phyloP scores from a whole-genome alignment of 2,329 filamentous ascomycete species.

The Phaeophleospora eucalypticola region DNA sequence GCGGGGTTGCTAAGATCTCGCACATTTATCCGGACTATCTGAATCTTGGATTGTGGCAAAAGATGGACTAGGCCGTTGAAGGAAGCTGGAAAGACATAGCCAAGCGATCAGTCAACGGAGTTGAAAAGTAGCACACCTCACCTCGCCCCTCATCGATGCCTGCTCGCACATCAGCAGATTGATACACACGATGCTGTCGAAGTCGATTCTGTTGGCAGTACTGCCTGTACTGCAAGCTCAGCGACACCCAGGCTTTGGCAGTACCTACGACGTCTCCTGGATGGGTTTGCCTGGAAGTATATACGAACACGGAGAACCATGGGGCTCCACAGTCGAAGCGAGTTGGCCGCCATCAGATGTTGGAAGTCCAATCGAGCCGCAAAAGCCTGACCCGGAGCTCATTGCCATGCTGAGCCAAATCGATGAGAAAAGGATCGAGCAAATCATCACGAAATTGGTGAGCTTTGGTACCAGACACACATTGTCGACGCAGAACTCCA shows the following conservation, averaged over 20 bases:
- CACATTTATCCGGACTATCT: no score
- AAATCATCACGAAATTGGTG: slow-evolving; percentile 51
- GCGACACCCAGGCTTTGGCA: background rate
- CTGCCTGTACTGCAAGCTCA: slow-evolving; percentile 2
- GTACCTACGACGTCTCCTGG: slow-evolving; percentile 17
- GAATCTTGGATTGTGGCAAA: no score
- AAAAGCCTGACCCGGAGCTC: slow-evolving; percentile 40
- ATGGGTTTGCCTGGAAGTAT: slow-evolving; percentile 25
- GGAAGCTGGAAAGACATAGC: no score
- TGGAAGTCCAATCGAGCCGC: slow-evolving; percentile 34
- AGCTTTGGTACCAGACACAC: slow-evolving; percentile 57
- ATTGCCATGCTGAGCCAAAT: slow-evolving; percentile 39
- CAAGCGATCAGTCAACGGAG: no score
- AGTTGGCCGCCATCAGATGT: slow-evolving; percentile 38
- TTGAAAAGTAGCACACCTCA: no score
- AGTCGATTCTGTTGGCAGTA: no score
- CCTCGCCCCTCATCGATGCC: no score
- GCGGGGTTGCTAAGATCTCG: no score
- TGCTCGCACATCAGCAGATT: no score
- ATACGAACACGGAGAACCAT: slow-evolving; percentile 17
- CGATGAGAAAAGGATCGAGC: slow-evolving; percentile 44
- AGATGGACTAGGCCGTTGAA: no score
- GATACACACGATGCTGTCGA: background rate
- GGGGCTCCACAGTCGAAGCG: slow-evolving; percentile 23
- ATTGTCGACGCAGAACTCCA: slow-evolving; percentile 50